Conservation (phyloP, 108 stramenopile species). For the Schizochytrium sp. region DNA sequence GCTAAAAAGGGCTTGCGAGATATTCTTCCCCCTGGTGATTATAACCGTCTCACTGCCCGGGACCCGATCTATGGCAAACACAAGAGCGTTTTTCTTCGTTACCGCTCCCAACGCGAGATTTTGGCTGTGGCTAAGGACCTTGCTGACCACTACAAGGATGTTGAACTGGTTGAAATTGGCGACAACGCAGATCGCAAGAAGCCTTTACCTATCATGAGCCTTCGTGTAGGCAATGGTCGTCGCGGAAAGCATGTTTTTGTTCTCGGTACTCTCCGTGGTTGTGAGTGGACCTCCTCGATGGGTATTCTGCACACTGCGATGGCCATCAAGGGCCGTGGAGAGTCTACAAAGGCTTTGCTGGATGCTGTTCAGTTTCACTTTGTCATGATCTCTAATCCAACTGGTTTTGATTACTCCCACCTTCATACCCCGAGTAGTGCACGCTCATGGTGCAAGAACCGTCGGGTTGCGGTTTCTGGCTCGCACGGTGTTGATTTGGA, state of each 20-base stretch:
- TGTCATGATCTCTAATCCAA: constrained; percentile 8
- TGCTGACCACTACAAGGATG: constrained; percentile 29
- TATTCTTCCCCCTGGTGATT: constrained; percentile 40
- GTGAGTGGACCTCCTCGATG: constrained; percentile 55
- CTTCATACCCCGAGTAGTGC: constrained; percentile 22
- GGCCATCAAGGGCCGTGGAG: constrained; percentile 53
- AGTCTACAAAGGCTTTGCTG: constrained; percentile 20
- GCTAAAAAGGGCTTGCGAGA: background rate
- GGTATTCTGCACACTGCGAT: constrained; percentile 26
- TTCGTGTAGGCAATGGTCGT: constrained; percentile 51
- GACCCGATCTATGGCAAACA: constrained; percentile 42
- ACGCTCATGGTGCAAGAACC: constrained; percentile 54
- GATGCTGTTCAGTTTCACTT: constrained; percentile 54
- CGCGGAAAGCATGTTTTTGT: constrained; percentile 55
- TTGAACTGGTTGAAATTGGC: constrained; percentile 6
- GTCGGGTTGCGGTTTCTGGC: constrained; percentile 38
- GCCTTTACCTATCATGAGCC: background rate
- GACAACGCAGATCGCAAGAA: constrained; percentile 25
- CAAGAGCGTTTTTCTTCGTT: constrained; percentile 29
- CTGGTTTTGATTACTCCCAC: constrained; percentile 27
- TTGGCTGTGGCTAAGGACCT: constrained; percentile 36
- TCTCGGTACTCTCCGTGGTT: background rate
- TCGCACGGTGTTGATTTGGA: constrained; percentile 54
- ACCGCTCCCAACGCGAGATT: constrained; percentile 35
- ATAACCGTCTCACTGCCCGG: constrained; percentile 55